Conservation (phyloP, 345 rosid genomes). For the Geranium rotundifolium region DNA sequence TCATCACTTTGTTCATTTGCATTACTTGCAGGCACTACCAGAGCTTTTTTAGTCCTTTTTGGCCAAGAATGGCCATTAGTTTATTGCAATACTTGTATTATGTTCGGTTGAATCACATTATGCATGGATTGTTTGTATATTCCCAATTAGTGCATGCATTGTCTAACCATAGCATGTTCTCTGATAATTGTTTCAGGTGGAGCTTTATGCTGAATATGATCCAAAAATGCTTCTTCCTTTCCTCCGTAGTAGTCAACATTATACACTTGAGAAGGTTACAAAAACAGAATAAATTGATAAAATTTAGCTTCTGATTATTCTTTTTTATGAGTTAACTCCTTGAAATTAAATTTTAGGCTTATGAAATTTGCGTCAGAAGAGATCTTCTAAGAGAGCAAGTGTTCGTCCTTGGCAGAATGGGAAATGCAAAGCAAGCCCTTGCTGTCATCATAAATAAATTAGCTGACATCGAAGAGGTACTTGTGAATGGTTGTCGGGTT, state of each 20-base stretch:
- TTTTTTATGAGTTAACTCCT: constrained; percentile 11
- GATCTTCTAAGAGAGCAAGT: constrained; percentile 89
- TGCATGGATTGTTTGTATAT: not conserved
- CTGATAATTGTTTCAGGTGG: constrained; percentile 47
- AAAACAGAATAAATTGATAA: constrained; percentile 12
- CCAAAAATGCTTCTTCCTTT: constrained; percentile 88
- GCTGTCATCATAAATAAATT: constrained; percentile 79
- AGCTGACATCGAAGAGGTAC: constrained; percentile 96
- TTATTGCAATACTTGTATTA: too few species aligned
- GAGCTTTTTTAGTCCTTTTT: too few species aligned
- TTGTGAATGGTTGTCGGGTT: constrained; percentile 4
- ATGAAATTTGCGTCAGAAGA: constrained; percentile 70
- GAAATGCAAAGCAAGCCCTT: constrained; percentile 82
- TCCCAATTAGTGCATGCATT: constrained; percentile 1
- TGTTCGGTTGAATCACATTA: too few species aligned
- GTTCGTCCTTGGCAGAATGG: constrained; percentile 96
- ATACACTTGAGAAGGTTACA: constrained; percentile 86
- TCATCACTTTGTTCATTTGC: too few species aligned
- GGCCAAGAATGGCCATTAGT: too few species aligned
- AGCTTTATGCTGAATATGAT: constrained; percentile 87
- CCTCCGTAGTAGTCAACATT: constrained; percentile 95
- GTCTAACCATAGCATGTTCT: constrained; percentile 9
- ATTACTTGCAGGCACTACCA: too few species aligned
- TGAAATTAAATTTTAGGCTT: constrained; percentile 52
- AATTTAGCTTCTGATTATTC: constrained; percentile 5